Evolutionary conservation across 129 eudicot species (phyloP).

Genomic region (Tanacetum coccineum): DNA sequence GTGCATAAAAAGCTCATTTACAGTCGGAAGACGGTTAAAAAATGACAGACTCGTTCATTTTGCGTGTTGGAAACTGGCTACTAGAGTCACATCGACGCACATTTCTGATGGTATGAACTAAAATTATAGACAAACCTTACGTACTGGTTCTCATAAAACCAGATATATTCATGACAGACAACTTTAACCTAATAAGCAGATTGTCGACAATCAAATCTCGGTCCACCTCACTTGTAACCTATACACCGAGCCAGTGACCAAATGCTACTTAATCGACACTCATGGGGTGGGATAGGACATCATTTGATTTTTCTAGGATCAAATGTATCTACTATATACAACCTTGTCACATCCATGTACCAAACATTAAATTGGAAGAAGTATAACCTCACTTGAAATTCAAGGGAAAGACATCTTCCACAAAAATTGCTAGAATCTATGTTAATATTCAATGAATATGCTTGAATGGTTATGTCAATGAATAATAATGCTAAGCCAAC

Average conservation of each 20-base stretch:
- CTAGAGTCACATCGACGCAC: too few species aligned
- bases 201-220: conserved; percentile 3
- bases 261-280: conserved; percentile 7
- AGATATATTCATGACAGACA: conserved; percentile 9
- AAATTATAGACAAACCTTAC: too few species aligned
- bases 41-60: neutral
- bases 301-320: conserved; percentile 8
- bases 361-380: neutral
- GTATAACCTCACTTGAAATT: neutral
- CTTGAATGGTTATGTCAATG: too few species aligned
- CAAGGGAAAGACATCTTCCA: neutral
- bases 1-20: neutral
- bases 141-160: too few species aligned
- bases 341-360: conserved; percentile 12
- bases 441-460: neutral
- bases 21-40: too few species aligned
- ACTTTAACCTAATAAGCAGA: neutral
- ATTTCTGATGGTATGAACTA: too few species aligned
- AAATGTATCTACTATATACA: conserved; percentile 7
- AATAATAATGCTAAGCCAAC: too few species aligned
- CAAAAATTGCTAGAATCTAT: neutral
- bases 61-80: too few species aligned
- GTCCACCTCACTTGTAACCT: neutral
- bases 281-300: neutral
- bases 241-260: neutral